Conservation (phyloP, 2,329 filamentous ascomycete species). For the Aspergillus niger region DNA sequence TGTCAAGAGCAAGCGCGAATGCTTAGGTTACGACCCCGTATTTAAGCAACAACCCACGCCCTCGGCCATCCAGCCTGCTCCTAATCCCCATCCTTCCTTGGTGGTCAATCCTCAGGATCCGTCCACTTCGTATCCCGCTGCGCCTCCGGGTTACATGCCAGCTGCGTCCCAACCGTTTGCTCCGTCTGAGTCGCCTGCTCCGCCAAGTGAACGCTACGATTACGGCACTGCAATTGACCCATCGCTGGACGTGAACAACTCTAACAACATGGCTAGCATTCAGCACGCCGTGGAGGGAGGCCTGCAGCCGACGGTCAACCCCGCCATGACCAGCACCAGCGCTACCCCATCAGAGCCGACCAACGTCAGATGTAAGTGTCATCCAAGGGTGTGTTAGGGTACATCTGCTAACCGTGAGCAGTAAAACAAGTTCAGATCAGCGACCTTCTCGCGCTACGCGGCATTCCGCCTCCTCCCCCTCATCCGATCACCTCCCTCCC, state of each 20-base stretch:
- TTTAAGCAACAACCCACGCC: conserved; percentile 71
- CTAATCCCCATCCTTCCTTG: conserved; percentile 45
- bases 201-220: conserved; percentile 54
- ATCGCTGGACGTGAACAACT: conserved; percentile 56
- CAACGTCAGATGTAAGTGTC: conserved; percentile 53
- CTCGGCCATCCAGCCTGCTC: conserved; percentile 66
- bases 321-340: conserved; percentile 24
- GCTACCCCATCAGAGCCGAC: conserved; percentile 42
- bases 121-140: conserved; percentile 37
- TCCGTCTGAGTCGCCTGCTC: conserved; percentile 42
- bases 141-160: conserved; percentile 44
- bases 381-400: background rate
- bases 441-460: conserved; percentile 69
- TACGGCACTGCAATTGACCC: conserved; percentile 67
- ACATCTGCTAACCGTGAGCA: conserved; percentile 49
- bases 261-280: conserved; percentile 35
- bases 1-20: conserved; percentile 68
- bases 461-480: conserved; percentile 59
- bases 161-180: conserved; percentile 42
- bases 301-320: conserved; percentile 29
- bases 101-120: conserved; percentile 45
- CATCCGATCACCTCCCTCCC: conserved; percentile 52
- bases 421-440: conserved; percentile 70
- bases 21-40: conserved; percentile 68
- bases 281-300: conserved; percentile 35